Base-by-base conservation (phyloP, 371 early-diverging fungal species). In the Mortierella sp. region DNA sequence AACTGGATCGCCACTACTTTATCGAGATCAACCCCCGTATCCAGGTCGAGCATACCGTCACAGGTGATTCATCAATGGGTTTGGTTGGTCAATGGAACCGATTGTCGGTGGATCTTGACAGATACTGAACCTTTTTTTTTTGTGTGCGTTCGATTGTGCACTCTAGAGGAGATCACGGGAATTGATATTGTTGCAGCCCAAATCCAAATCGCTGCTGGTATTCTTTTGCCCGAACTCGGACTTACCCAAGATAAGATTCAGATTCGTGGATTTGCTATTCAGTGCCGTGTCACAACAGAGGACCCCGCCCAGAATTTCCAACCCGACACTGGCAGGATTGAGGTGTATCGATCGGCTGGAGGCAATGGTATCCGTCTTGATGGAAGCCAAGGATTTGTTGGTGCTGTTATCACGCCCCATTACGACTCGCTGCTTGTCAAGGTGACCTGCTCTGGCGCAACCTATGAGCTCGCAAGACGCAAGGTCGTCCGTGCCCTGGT, bases 351-450 rank as follows among this genome's bases (percentile, higher is more conserved):
- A 54, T 91, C 96, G 13, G 88, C 94, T 3, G 91, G 93, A 71
- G 94, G 93, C 73, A 89, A 91, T 81, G 98, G 95, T 64, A 93
- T 95, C 30, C 93, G 96, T 64, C 82, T 96, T 53, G 97, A 97
- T 67, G 95, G 96, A 80, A 94, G 95, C 58, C 86, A 91, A 6
- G 94, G 93, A 49, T 92, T 87, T 63, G 91, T 93, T n/a, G 97
- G 97, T 54, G 93, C 95, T 5, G 85, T 95, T 62, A 94, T 97
- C 66, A 94, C 96, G 0, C 96, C 97, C 8, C 90, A 94, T 82
- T 97, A 96, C 80, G 99, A 99, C 82, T 96, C 98, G 13, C 86
- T 98, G 45, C 86, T 98, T 24, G 96, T 95, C 72, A 98, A 99
- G 79, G 84, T 93, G 41, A 96, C 96, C 14, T 93, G 94, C 82